Evolutionary conservation across 2,329 filamentous ascomycete genomes (phyloP).

Genomic region (Thelonectria discophora): DNA sequence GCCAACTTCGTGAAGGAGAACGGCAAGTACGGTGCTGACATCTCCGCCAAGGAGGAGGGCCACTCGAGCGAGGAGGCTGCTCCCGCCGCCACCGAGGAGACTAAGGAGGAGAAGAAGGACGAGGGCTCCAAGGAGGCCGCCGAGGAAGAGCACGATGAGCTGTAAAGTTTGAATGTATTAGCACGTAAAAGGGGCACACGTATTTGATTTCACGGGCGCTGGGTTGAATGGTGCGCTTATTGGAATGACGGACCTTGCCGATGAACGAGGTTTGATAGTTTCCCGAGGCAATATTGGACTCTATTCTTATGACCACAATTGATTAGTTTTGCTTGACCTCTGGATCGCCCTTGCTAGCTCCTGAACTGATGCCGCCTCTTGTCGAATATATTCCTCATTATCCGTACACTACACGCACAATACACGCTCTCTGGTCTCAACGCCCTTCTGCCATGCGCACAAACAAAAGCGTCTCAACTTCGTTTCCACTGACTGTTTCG

Average conservation of each 20-base stretch:
- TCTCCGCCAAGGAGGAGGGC: conserved; percentile 63
- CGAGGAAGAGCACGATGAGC: conserved; percentile 72
- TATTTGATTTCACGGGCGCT: conserved; percentile 47
- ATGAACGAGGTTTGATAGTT: conserved; percentile 40
- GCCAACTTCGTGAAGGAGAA: conserved; percentile 94
- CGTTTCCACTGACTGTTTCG: conserved; percentile 24
- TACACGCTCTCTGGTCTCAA: conserved; percentile 17
- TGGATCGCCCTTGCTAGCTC: neutral
- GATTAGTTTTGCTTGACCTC: conserved; percentile 12
- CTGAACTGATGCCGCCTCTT: conserved; percentile 10
- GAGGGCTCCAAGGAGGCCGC: conserved; percentile 48
- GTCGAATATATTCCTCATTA: conserved; percentile 24
- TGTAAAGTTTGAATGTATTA: conserved; percentile 64
- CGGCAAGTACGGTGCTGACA: conserved; percentile 85
- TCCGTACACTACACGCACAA: conserved; percentile 8
- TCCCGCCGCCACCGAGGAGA: conserved; percentile 61
- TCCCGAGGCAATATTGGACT: conserved; percentile 39
- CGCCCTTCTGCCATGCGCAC: conserved; percentile 16
- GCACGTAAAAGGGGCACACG: conserved; percentile 40
- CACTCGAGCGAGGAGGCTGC: conserved; percentile 60
- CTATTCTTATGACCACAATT: conserved; percentile 35
- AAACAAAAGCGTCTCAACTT: conserved; percentile 16
- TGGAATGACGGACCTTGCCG: conserved; percentile 31
- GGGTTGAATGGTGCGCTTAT: conserved; percentile 43
- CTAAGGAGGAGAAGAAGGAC: conserved; percentile 55